Conservation (phyloP, 331 rosid species). For the Malus hybrid region DNA sequence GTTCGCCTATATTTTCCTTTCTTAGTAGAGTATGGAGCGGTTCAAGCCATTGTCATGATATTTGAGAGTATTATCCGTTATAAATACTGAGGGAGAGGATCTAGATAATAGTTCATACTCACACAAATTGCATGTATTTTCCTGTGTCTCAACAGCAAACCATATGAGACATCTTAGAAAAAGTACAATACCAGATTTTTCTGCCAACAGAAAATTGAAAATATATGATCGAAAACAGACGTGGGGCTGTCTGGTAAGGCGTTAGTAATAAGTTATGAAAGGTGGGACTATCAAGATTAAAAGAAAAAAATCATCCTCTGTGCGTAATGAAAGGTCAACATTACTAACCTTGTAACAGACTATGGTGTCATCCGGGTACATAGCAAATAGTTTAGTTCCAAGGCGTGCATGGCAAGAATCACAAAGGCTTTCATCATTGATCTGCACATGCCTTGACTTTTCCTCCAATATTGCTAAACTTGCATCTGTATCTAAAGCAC, state of each 20-base stretch:
- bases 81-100: no score
- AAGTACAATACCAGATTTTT: background rate
- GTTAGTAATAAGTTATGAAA: background rate
- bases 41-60: background rate
- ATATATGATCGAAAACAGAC: no score
- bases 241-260: background rate
- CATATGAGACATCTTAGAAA: background rate
- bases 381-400: constrained; percentile 94
- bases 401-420: constrained; percentile 96
- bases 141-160: background rate
- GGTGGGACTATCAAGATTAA: background rate
- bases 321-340: background rate
- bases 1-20: background rate
- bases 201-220: background rate
- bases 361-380: constrained; percentile 94
- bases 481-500: constrained; percentile 83
- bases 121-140: background rate
- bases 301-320: background rate
- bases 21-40: background rate
- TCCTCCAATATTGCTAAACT: constrained; percentile 92
- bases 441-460: constrained; percentile 88
- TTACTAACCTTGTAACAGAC: constrained; percentile 91
- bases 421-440: constrained; percentile 92
- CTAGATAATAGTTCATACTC: background rate
- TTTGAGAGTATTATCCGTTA: no score